Evolutionary conservation across 2,329 filamentous ascomycete genomes (phyloP), one percentile per base, ranked within the genome.

Genomic region (Tolypocladium endophyticum): DNA sequence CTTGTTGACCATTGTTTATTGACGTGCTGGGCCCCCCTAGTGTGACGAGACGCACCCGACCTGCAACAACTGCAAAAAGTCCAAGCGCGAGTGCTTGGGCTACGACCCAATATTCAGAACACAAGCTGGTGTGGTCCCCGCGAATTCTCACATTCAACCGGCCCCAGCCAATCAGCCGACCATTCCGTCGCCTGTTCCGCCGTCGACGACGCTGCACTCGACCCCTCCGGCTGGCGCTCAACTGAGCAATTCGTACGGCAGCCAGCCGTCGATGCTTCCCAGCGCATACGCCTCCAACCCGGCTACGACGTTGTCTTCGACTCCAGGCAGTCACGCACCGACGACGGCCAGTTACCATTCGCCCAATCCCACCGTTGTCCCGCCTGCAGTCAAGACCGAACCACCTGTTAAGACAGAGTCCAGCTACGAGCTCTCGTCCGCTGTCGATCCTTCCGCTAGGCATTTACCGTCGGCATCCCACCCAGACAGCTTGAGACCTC

Each of bases 41-140:
- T 99, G 94, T 77, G 94, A 97, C 83, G 94, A 99, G 80, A 87
- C 86, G 62, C 92, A 96, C 74, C 94, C 94, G 28, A 87, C 88
- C 61, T 99, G 94, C 80, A 87, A 91, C 76, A 91, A 94, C 71
- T 94, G 90, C 77, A 87, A 88, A 70, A 94, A 94, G 74, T 92
- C 88, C 66, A 94, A 93, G 76, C 89, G 90, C 69, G 89, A 93
- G 68, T 94, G 90, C 70, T 72, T 92, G 56, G 90, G 90, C 59
- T 94, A 94, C 82, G 90, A 94, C 69, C 89, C 90, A 43, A 90
- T 93, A 69, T 94, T 93, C 77, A 90, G 91, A 74, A 83, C 83
- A 65, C 83, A 87, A 36, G 81, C 88, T 55, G 83, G 86, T 64
- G 55, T 56, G n/a, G 88, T 91, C 63, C 89, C 93, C 71, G 83